These are phyloP conservation scores for Microsporum ferrugineum DNA, from an alignment of 2,329 filamentous ascomycete species.

Conservation along the genomic window DNA sequence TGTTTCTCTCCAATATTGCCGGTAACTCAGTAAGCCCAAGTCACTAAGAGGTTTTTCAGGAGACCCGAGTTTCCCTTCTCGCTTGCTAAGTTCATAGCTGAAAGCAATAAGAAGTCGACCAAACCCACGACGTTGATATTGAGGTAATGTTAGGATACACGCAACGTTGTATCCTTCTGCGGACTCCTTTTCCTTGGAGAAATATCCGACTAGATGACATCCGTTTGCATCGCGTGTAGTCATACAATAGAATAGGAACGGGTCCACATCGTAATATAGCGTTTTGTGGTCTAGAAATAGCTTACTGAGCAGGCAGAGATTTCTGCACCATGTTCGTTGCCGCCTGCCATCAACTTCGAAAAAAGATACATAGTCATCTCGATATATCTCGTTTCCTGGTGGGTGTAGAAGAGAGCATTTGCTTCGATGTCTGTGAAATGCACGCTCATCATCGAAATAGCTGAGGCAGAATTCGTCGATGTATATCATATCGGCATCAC, in stretches of 20 bases:
- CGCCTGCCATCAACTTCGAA: slow-evolving; percentile 97
- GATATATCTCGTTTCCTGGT: slow-evolving; percentile 95
- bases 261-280: slow-evolving; percentile 94
- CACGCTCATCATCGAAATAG: slow-evolving; percentile 74
- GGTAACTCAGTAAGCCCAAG: slow-evolving; percentile 81
- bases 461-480: slow-evolving; percentile 95
- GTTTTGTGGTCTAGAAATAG: slow-evolving; percentile 98
- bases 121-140: slow-evolving; percentile 91
- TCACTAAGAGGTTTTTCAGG: slow-evolving; percentile 95
- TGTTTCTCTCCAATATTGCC: slow-evolving; percentile 95
- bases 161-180: slow-evolving; percentile 96
- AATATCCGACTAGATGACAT: slow-evolving; percentile 97
- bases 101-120: slow-evolving; percentile 91
- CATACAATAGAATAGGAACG: slow-evolving; percentile 94
- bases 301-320: slow-evolving; percentile 89
- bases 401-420: slow-evolving; percentile 91
- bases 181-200: slow-evolving; percentile 96
- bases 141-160: slow-evolving; percentile 90
- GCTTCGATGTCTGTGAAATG: slow-evolving; percentile 71
- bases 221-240: slow-evolving; percentile 85
- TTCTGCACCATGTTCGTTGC: slow-evolving; percentile 97
- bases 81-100: slow-evolving; percentile 90
- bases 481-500: slow-evolving; percentile 79
- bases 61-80: slow-evolving; percentile 87
- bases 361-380: slow-evolving; percentile 79